Conservation (phyloP, 257 asterid genomes). For the Forsythia viridissima region DNA sequence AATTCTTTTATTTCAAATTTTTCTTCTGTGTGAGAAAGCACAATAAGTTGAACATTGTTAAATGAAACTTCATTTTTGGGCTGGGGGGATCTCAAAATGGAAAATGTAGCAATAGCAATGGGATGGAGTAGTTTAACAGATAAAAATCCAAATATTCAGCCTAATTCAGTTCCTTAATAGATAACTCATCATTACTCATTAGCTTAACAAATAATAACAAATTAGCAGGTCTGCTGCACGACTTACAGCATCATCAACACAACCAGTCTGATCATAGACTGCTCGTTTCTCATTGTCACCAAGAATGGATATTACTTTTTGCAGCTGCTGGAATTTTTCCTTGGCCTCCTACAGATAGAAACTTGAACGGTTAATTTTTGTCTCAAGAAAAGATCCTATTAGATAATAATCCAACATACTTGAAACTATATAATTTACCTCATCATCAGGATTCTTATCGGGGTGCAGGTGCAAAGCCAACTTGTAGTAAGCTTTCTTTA, state of each 20-base stretch:
- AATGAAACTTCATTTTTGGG: too few relatives aligned
- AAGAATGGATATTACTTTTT: conserved; percentile 83
- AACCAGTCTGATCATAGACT: conserved; percentile 92
- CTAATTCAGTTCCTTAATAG: conserved; percentile 1
- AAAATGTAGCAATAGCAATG: too few relatives aligned
- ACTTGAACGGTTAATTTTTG: conserved; percentile 1
- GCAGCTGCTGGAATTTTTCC: conserved; percentile 95
- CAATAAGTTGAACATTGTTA: background rate
- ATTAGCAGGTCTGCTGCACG: background rate
- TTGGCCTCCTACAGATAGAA: conserved; percentile 71
- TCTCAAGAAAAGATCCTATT: conserved; percentile 2
- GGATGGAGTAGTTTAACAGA: too few relatives aligned
- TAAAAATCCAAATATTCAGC: background rate
- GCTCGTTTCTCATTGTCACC: conserved; percentile 95
- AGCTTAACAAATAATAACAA: conserved; percentile 1
- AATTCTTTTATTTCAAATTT: too few relatives aligned
- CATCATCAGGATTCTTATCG: conserved; percentile 85
- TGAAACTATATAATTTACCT: conserved; percentile 42
- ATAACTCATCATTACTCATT: background rate
- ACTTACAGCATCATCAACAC: conserved; percentile 96
- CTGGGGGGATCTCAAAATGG: too few relatives aligned
- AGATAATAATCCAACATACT: background rate
- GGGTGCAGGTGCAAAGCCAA: conserved; percentile 89
- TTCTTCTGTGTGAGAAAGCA: background rate
- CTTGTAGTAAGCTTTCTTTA: conserved; percentile 84